phyloP scores from a whole-genome alignment of 1,139 yeast genomes.

The Starmera stellimalicola region DNA sequence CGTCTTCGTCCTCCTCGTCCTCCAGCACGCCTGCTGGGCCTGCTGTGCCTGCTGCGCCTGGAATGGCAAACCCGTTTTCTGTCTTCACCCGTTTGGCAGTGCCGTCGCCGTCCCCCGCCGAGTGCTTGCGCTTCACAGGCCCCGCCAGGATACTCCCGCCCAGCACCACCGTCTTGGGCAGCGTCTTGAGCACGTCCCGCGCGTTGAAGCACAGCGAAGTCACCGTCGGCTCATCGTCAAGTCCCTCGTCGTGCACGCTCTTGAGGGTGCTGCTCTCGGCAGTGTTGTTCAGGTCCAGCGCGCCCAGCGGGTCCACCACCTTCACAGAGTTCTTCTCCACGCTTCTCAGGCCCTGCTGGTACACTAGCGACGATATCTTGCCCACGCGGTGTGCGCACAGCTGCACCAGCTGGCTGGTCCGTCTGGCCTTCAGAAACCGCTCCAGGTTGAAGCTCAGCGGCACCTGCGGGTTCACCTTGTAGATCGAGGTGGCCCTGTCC shows the following conservation, averaged over 20 bases:
- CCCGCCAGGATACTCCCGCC: slow-evolving; percentile 37
- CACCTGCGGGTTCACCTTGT: slow-evolving; percentile 36
- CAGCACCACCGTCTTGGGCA: slow-evolving; percentile 38
- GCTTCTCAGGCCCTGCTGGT: slow-evolving; percentile 43
- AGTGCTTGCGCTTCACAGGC: slow-evolving; percentile 26
- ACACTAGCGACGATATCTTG: slow-evolving; percentile 53
- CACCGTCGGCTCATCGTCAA: slow-evolving; percentile 23
- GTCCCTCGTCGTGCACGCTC: no score
- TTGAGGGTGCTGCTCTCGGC: slow-evolving; percentile 9
- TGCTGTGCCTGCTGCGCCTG: slow-evolving; percentile 11
- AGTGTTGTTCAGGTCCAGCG: slow-evolving; percentile 29
- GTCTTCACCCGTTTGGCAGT: slow-evolving; percentile 27
- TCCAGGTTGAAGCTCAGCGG: slow-evolving; percentile 57
- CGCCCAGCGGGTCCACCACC: slow-evolving; percentile 24
- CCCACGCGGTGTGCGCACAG: slow-evolving; percentile 69
- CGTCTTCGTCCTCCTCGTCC: slow-evolving; percentile 17
- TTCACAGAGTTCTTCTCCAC: slow-evolving; percentile 51
- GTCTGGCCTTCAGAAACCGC: slow-evolving; percentile 56
- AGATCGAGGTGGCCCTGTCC: slow-evolving; percentile 25
- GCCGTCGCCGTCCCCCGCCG: slow-evolving; percentile 1
- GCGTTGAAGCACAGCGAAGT: slow-evolving; percentile 33
- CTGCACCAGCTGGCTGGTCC: slow-evolving; percentile 54
- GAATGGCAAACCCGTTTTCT: slow-evolving; percentile 27
- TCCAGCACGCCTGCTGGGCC: slow-evolving; percentile 16
- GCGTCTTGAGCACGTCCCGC: slow-evolving; percentile 38